Percentiles rank a stretch among this genome's conserved stretches.
Evolutionary conservation across 306 rosid species (phyloP).

Genomic region (Vicia villosa): DNA sequence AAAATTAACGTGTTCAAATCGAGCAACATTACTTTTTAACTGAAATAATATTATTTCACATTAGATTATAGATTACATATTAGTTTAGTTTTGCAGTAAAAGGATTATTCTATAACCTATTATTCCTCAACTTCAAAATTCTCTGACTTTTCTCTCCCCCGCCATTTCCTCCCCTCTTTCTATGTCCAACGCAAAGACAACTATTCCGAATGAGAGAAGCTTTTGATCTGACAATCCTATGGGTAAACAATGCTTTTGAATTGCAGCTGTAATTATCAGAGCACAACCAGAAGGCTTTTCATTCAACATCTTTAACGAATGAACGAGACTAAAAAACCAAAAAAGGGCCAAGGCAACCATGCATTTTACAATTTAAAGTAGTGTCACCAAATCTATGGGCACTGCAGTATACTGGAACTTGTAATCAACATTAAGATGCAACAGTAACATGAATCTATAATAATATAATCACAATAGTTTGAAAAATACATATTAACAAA

Average conservation of each 20-base stretch:
- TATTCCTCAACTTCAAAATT: background rate
- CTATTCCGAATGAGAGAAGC: too few species aligned
- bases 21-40: too few species aligned
- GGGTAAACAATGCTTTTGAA: background rate
- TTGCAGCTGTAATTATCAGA: background rate
- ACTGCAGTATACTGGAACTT: slow-evolving; percentile 32
- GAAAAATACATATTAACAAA: slow-evolving; percentile 44
- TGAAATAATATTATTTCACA: background rate
- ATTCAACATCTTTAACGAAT: background rate
- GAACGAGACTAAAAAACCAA: background rate
- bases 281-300: background rate
- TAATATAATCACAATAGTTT: slow-evolving; percentile 28
- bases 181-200: too few species aligned
- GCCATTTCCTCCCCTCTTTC: too few species aligned
- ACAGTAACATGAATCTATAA: slow-evolving; percentile 26
- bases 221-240: too few species aligned
- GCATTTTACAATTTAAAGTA: slow-evolving; percentile 37
- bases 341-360: background rate
- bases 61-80: background rate
- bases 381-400: slow-evolving; percentile 32
- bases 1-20: too few species aligned
- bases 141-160: too few species aligned
- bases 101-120: background rate
- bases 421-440: slow-evolving; percentile 22
- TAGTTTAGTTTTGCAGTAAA: background rate